Base-by-base conservation (phyloP, 164 flowering plant species). In the Aristolochia fimbriata region DNA sequence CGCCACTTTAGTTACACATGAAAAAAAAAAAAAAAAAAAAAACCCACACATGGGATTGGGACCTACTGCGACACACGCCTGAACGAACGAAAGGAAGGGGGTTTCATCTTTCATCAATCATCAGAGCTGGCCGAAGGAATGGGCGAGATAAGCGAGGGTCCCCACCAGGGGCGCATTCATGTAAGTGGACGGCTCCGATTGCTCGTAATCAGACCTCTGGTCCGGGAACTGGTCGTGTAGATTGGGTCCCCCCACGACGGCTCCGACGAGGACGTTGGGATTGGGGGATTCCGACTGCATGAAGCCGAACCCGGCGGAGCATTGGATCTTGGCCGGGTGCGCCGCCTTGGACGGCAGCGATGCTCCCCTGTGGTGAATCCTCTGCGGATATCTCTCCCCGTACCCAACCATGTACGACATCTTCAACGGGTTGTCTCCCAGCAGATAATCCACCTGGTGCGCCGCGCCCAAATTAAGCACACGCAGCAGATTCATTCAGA, bases 391-490 rank as follows among this genome's bases (percentile, higher is more conserved):
- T n/a, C 80, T 72, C 1, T 65, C 68, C 2, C 98, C 98, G 59
- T 87, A 91, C 22, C 96, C 98, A 65, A 88, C 97, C 96, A 91
- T 88, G 78, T 80, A 91, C 10, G 96, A 86, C 91, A 91, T 86
- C 63, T 66, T 82, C 81, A 80, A 43, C 3, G 98, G 98, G 70
- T 92, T 92, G 72, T 78, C 78, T 6, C 96, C 96, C 6, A 92
- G 70, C 25, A 92, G 22, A 65, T 92, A 92, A 70, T 92, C 96
- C 77, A 87, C 96, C 94, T 91, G 65, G 46, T 31, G 45, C 15
- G 48, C 21, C n/a, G n/a, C n/a, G n/a, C n/a, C n/a, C n/a, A n/a
- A n/a, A n/a, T n/a, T n/a, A n/a, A n/a, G n/a, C n/a, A n/a, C n/a
- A n/a, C n/a, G n/a, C n/a, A n/a, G n/a, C n/a, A n/a, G n/a, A n/a